Conservation (phyloP, 495 filamentous ascomycete species). For the Daldinia bambusicola region DNA sequence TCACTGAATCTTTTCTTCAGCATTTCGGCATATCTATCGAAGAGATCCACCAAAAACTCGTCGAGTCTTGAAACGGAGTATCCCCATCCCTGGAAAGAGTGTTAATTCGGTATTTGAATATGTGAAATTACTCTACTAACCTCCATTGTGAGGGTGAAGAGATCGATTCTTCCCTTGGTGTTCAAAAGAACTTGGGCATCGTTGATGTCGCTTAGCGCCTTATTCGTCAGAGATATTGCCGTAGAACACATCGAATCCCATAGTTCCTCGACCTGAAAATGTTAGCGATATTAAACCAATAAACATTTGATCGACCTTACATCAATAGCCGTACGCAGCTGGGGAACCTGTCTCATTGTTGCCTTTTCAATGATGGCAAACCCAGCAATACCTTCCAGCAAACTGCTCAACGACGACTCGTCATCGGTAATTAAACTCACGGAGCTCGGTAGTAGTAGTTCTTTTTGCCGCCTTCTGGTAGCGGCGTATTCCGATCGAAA, state of each 20-base stretch:
- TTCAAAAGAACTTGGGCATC: slow-evolving; percentile 88
- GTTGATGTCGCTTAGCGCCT: slow-evolving; percentile 76
- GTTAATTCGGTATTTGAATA: not conserved
- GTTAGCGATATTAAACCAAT: slow-evolving; percentile 40
- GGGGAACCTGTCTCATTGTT: slow-evolving; percentile 86
- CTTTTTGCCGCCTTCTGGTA: slow-evolving; percentile 89
- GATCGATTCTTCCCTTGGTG: slow-evolving; percentile 88
- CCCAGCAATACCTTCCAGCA: slow-evolving; percentile 92
- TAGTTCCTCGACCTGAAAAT: slow-evolving; percentile 82
- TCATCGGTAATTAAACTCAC: slow-evolving; percentile 80
- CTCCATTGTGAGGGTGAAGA: slow-evolving; percentile 99
- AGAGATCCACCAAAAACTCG: slow-evolving; percentile 82
- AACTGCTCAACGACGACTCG: slow-evolving; percentile 77
- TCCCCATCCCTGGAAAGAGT: slow-evolving; percentile 73
- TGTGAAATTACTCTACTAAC: slow-evolving; percentile 52
- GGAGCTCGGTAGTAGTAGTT: slow-evolving; percentile 79
- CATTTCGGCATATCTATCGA: slow-evolving; percentile 92
- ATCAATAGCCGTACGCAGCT: slow-evolving; percentile 83
- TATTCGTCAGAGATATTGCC: slow-evolving; percentile 80
- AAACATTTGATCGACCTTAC: slow-evolving; percentile 59
- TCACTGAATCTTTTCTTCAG: slow-evolving; percentile 89
- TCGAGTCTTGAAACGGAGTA: slow-evolving; percentile 86
- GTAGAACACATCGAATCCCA: slow-evolving; percentile 98
- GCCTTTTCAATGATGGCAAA: slow-evolving; percentile 97
- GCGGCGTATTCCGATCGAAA: slow-evolving; percentile 91